Percentiles rank a stretch among this genome's conserved stretches.
Conservation (phyloP, 192 early-diverging fungal species). For the Podila minutissima region DNA sequence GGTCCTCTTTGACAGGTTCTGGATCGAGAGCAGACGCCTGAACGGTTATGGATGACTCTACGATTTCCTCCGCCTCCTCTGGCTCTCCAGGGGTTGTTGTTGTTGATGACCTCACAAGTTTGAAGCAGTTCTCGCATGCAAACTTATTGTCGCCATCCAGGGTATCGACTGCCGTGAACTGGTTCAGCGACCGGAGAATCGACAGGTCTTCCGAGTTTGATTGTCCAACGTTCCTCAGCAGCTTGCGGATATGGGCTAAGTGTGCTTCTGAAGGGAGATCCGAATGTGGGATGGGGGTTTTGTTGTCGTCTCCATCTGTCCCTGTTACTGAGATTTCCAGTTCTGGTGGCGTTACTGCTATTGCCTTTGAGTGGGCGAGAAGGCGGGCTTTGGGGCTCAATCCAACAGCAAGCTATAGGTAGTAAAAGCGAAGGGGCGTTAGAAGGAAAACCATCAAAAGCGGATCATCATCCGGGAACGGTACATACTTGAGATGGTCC, state of each 20-base stretch:
- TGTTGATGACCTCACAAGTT: constrained; percentile 10
- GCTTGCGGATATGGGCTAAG: constrained; percentile 26
- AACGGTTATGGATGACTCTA: background rate
- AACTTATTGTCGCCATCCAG: constrained; percentile 72
- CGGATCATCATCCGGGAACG: no score
- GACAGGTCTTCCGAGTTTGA: constrained; percentile 33
- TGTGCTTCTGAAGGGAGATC: constrained; percentile 24
- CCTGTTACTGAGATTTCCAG: background rate
- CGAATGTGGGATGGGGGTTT: constrained; percentile 10
- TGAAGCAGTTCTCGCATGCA: constrained; percentile 73
- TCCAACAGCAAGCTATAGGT: background rate
- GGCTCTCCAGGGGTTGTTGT: background rate
- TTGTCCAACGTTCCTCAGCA: constrained; percentile 20
- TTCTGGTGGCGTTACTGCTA: background rate
- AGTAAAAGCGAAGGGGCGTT: background rate
- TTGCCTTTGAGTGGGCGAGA: constrained; percentile 4
- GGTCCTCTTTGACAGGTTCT: background rate
- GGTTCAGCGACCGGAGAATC: constrained; percentile 54
- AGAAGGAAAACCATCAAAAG: background rate
- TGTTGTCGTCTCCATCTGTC: background rate
- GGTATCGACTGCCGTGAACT: constrained; percentile 70
- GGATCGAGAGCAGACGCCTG: background rate
- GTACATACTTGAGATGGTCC: constrained; percentile 12
- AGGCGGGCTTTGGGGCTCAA: constrained; percentile 16
- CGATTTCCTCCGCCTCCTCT: background rate